Evolutionary conservation across 306 rosid species (phyloP), one percentile per base, ranked within the genome.

Genomic region (Cucurbita maxima): DNA sequence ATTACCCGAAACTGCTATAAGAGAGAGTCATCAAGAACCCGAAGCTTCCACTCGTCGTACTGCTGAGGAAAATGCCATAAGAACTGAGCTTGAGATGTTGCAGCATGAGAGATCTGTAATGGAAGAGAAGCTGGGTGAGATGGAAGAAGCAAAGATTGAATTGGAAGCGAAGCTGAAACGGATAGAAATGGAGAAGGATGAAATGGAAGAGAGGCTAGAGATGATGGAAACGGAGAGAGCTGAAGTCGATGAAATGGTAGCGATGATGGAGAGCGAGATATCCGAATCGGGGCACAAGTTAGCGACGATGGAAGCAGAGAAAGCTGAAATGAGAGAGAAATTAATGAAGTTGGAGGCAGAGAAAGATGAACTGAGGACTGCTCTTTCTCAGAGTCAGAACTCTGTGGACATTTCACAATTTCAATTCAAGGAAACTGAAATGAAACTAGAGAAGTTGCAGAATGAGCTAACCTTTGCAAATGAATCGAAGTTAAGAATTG

Each of bases 51-150:
- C 81, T 82, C 75, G 71, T 38, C 43, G 74, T 55, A 59, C 34
- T 58, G 58, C 79, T 50, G 79, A 44, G 82, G 92, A 85, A 81
- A 78, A 61, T 76, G 71, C 84, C 59, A 76, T 85, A 71, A 89
- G 78, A 77, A 78, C 74, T 0, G 87, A 95, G 84, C 86, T 89
- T 75, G 96, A 86, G 81, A 79, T 82, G 25, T 79, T 88, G 96
- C 81, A 13, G 73, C 82, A 78, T 59, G 92, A 73, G 82, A 83
- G 72, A 59, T 78, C 82, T 54, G 84, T 86, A 75, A 77, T 90
- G 75, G 87, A 81, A 76, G 83, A 66, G 76, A 88, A 83, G 78
- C 75, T 90, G 79, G 84, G 78, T 76, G 80, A 78, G 78, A 78
- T 83, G 58, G 85, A 87, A 84, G 79, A 67, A 61, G 85, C 79